Evolutionary conservation across 192 early-diverging fungal genomes (phyloP).

Genomic region (Backusella luteola): DNA sequence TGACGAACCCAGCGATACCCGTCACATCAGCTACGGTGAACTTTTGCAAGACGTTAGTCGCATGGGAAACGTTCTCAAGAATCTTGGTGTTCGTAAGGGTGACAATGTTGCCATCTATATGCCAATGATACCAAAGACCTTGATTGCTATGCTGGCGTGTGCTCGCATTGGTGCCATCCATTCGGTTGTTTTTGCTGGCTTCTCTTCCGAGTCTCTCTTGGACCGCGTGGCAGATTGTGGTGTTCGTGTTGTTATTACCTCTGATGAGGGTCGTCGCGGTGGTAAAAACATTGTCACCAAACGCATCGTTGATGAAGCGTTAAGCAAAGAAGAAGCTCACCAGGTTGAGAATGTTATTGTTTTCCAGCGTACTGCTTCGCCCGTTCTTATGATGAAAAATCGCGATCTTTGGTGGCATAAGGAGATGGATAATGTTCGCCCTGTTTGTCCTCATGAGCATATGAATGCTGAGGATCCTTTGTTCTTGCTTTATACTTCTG

Average conservation of each 20-base stretch:
- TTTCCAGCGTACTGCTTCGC: slow-evolving; percentile 84
- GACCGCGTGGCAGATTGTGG: slow-evolving; percentile 86
- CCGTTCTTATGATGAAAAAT: slow-evolving; percentile 66
- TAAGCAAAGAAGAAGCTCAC: slow-evolving; percentile 63
- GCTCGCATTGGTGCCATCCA: slow-evolving; percentile 88
- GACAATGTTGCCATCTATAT: slow-evolving; percentile 96
- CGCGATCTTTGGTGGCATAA: slow-evolving; percentile 96
- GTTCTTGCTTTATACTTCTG: slow-evolving; percentile 93
- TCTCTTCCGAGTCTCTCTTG: slow-evolving; percentile 87
- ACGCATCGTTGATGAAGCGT: slow-evolving; percentile 89
- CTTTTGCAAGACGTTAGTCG: slow-evolving; percentile 78
- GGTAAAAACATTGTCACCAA: slow-evolving; percentile 86
- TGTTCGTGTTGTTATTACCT: slow-evolving; percentile 82
- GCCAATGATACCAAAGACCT: slow-evolving; percentile 95
- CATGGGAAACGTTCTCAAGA: slow-evolving; percentile 80
- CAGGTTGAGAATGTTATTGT: slow-evolving; percentile 86
- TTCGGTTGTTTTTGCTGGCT: slow-evolving; percentile 96
- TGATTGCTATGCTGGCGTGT: slow-evolving; percentile 91
- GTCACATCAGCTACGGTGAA: slow-evolving; percentile 79
- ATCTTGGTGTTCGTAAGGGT: slow-evolving; percentile 84
- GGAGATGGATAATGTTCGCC: slow-evolving; percentile 73
- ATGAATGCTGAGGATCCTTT: slow-evolving; percentile 91
- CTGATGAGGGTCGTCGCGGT: slow-evolving; percentile 92
- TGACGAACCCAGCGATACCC: slow-evolving; percentile 79
- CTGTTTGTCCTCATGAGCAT: slow-evolving; percentile 80